Conservation (phyloP, 1,284 basidiomycete genomes). For the Fomitopsis pinicola region DNA sequence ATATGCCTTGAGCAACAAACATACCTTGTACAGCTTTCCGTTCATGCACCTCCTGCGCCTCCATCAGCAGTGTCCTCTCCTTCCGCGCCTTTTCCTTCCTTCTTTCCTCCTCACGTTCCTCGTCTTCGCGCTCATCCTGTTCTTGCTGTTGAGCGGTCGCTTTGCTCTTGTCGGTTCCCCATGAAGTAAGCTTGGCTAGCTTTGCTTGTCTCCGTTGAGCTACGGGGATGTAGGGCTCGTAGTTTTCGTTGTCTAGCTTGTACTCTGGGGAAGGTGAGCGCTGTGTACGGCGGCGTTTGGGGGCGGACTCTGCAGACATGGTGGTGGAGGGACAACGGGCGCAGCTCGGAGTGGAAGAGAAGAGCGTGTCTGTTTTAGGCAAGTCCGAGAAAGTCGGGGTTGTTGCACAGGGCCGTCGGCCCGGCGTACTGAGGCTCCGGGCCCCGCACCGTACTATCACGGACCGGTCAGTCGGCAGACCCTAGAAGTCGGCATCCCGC, state of each 20-base stretch:
- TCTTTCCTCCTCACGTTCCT: slow-evolving; percentile 72
- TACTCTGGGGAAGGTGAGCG: slow-evolving; percentile 62
- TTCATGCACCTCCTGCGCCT: slow-evolving; percentile 90
- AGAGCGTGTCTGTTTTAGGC: not conserved
- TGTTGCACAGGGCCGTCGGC: not conserved
- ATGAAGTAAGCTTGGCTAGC: slow-evolving; percentile 68
- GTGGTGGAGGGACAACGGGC: not conserved
- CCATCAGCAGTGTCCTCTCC: slow-evolving; percentile 81
- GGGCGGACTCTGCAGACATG: slow-evolving; percentile 15
- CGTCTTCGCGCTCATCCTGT: slow-evolving; percentile 67
- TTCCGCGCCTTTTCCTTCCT: slow-evolving; percentile 71
- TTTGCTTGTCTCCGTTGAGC: slow-evolving; percentile 81
- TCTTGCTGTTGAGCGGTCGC: slow-evolving; percentile 52
- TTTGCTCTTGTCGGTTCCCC: slow-evolving; percentile 50
- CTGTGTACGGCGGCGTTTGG: slow-evolving; percentile 31
- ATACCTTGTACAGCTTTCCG: slow-evolving; percentile 78
- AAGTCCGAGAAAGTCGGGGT: not conserved
- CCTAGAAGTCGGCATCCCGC: no score
- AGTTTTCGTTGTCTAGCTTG: slow-evolving; percentile 63
- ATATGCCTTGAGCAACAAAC: not conserved
- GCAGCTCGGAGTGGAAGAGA: no score
- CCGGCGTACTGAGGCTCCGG: not conserved
- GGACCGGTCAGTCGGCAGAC: no score
- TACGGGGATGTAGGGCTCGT: slow-evolving; percentile 86
- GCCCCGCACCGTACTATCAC: not conserved